Percentiles rank a stretch among this genome's conserved stretches.
Conservation (phyloP, 345 rosid species). For the Salix brachista region DNA sequence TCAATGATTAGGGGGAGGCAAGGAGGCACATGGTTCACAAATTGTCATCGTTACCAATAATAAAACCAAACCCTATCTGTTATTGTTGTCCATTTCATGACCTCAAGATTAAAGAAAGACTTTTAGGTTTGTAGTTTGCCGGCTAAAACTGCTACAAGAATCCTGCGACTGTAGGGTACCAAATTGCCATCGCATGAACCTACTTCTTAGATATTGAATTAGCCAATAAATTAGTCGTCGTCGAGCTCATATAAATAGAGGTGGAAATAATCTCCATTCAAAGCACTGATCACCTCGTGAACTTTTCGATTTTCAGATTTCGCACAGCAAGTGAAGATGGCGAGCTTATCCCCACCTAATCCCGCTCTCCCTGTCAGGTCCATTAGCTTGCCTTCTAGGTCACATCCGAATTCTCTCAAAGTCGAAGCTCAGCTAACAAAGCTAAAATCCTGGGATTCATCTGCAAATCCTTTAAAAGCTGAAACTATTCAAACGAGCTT, state of each 20-base stretch:
- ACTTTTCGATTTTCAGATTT: background rate
- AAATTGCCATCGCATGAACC: slow-evolving; percentile 32
- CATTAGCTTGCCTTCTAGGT: slow-evolving; percentile 45
- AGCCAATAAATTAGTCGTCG: background rate
- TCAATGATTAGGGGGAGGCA: slow-evolving; percentile 39
- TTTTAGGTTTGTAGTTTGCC: slow-evolving; percentile 20
- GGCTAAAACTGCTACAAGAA: slow-evolving; percentile 29
- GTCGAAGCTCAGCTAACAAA: slow-evolving; percentile 24
- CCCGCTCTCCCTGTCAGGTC: slow-evolving; percentile 36
- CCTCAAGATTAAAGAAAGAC: background rate
- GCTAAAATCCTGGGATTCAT: slow-evolving; percentile 15
- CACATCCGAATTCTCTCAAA: slow-evolving; percentile 23
- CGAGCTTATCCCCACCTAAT: slow-evolving; percentile 1
- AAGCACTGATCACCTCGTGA: background rate
- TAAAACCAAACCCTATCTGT: background rate
- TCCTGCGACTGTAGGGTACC: slow-evolving; percentile 18
- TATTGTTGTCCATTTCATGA: slow-evolving; percentile 8
- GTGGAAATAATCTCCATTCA: background rate
- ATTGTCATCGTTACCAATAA: background rate
- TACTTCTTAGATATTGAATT: background rate
- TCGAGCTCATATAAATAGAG: slow-evolving; percentile 16
- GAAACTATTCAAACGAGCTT: slow-evolving; percentile 29
- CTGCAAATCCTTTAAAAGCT: background rate
- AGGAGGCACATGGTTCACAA: slow-evolving; percentile 2
- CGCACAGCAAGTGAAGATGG: slow-evolving; percentile 9